Conservation (phyloP, 106 monocot species). For the Dioscorea zingiberensis region DNA sequence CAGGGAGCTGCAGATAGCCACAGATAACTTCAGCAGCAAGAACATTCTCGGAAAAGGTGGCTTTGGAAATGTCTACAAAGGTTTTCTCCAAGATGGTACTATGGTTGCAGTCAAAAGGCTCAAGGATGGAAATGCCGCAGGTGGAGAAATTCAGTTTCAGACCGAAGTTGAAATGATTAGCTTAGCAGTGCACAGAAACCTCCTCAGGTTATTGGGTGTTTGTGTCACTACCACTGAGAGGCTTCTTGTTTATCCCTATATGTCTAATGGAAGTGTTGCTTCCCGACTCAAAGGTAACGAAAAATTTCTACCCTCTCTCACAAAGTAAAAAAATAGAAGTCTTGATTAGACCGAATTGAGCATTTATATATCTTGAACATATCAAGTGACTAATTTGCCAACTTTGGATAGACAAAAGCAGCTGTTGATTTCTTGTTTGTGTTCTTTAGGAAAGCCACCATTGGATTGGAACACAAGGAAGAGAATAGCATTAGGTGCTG, state of each 20-base stretch:
- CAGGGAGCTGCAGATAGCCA: constrained; percentile 53
- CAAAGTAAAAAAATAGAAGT: not conserved
- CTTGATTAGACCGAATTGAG: too few species aligned
- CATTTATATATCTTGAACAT: too few species aligned
- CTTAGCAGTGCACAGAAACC: constrained; percentile 43
- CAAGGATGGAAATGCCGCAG: constrained; percentile 30
- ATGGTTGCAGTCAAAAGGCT: constrained; percentile 41
- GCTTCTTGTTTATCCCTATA: constrained; percentile 40
- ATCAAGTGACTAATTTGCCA: too few species aligned
- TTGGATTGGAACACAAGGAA: constrained; percentile 39
- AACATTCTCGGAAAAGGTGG: constrained; percentile 66
- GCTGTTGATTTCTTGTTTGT: not conserved
- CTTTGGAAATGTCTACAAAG: constrained; percentile 66
- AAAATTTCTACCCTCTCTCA: not conserved
- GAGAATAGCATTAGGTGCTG: constrained; percentile 5
- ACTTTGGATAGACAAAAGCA: not conserved
- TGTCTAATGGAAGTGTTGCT: constrained; percentile 55
- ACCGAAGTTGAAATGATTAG: constrained; percentile 42
- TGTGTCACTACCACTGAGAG: constrained; percentile 40
- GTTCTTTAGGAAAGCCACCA: constrained; percentile 29
- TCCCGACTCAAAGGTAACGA: constrained; percentile 53
- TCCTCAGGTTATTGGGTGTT: constrained; percentile 27
- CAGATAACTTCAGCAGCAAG: constrained; percentile 54
- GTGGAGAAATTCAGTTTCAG: constrained; percentile 40
- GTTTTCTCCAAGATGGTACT: constrained; percentile 26